A percentile compares a stretch with the other conserved stretches of the same genome.
Conservation (phyloP, 306 rosid species). For the Spatholobus suberectus region DNA sequence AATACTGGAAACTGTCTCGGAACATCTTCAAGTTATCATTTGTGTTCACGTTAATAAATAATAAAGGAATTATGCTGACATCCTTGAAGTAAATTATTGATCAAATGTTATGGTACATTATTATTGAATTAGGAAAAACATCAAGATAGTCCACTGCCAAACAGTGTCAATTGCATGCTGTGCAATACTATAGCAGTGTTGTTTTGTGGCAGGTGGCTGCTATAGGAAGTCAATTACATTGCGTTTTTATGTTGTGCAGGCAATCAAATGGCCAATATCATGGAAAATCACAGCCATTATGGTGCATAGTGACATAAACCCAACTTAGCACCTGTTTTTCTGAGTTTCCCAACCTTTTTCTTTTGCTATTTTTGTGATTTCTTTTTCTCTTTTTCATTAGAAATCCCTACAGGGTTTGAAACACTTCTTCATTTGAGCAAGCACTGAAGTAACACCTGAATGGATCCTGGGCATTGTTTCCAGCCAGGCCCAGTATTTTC, state of each 20-base stretch:
- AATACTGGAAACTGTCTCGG: conserved; percentile 5
- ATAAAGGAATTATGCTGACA: background rate
- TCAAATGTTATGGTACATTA: background rate
- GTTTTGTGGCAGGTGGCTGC: background rate
- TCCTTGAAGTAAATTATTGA: too few relatives aligned
- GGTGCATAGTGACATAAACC: too few relatives aligned
- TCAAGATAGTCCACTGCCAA: background rate
- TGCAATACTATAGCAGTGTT: background rate
- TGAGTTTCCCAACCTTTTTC: too few relatives aligned
- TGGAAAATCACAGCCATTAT: background rate
- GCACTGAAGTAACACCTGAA: too few relatives aligned
- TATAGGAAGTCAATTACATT: background rate
- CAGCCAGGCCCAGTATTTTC: too few relatives aligned
- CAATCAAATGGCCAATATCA: background rate
- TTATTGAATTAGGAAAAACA: conserved; percentile 4
- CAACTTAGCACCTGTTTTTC: too few relatives aligned
- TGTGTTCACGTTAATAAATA: conserved; percentile 7
- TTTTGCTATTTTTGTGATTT: too few relatives aligned
- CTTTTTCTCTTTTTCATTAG: too few relatives aligned
- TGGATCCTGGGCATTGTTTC: too few relatives aligned
- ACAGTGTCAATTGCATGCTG: background rate
- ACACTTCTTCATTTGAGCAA: too few relatives aligned
- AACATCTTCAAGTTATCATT: background rate
- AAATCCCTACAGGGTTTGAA: too few relatives aligned
- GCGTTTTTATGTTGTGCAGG: background rate